These are phyloP conservation scores for Papilionanthe hybrid DNA, from an alignment of 116 monocot genomes.

Conservation along the genomic window DNA sequence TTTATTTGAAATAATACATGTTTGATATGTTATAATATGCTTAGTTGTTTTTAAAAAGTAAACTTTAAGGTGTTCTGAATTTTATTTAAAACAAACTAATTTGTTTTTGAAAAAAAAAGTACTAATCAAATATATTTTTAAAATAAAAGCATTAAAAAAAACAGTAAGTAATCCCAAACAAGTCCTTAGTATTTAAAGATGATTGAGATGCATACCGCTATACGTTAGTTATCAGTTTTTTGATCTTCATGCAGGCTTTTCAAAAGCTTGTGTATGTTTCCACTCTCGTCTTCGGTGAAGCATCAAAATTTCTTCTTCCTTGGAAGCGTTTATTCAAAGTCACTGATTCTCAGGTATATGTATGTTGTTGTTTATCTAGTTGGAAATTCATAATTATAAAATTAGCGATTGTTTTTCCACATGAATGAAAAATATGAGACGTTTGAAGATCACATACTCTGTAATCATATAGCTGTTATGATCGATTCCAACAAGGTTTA, in stretches of 20 bases:
- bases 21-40: too few species aligned
- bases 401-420: background rate
- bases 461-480: background rate
- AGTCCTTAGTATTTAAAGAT: background rate
- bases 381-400: background rate
- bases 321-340: conserved; percentile 97
- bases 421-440: background rate
- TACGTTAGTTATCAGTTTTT: background rate
- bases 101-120: too few species aligned
- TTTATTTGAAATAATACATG: too few species aligned
- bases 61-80: too few species aligned
- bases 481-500: background rate
- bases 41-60: too few species aligned
- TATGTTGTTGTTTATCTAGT: background rate
- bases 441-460: background rate
- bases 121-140: too few species aligned
- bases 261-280: conserved; percentile 92
- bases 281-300: conserved; percentile 91
- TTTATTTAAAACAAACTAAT: too few species aligned
- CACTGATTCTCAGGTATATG: conserved; percentile 89
- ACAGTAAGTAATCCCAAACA: too few species aligned
- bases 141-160: too few species aligned
- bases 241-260: conserved; percentile 68
- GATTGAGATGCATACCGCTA: background rate
- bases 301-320: conserved; percentile 88